A percentile compares a stretch with the other conserved stretches of the same genome.
Evolutionary conservation across 768 basidiomycete genomes (phyloP).

Genomic region (Leucocoprinus birnbaumii): DNA sequence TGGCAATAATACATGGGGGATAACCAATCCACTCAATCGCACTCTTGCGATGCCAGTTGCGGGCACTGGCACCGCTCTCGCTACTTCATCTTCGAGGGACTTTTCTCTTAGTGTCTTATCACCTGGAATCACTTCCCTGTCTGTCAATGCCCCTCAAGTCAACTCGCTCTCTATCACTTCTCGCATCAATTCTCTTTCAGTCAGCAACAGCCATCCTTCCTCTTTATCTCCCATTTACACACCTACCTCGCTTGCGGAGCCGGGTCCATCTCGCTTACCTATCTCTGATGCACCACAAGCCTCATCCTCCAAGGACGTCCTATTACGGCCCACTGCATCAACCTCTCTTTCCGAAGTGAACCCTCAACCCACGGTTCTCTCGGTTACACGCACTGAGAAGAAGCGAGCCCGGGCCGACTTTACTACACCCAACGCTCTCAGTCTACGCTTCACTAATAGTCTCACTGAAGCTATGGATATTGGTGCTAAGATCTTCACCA

Average conservation of each 20-base stretch:
- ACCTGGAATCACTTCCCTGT: conserved; percentile 44
- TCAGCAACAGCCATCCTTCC: conserved; percentile 17
- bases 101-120: conserved; percentile 49
- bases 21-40: conserved; percentile 32
- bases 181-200: conserved; percentile 3
- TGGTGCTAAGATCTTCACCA: conserved; percentile 39
- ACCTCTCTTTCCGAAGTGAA: conserved; percentile 21
- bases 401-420: conserved; percentile 14
- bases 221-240: conserved; percentile 17
- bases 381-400: conserved; percentile 14
- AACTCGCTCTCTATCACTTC: conserved; percentile 19
- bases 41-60: conserved; percentile 28
- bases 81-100: conserved; percentile 44
- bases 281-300: conserved; percentile 15
- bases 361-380: conserved; percentile 20
- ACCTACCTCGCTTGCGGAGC: conserved; percentile 1
- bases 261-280: conserved; percentile 11
- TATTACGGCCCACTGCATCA: conserved; percentile 18
- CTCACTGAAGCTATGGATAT: conserved; percentile 47
- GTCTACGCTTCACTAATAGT: conserved; percentile 39
- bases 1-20: conserved; percentile 31
- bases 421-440: conserved; percentile 29
- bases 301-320: conserved; percentile 22
- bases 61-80: conserved; percentile 25
- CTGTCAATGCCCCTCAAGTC: conserved; percentile 20